Percentiles rank a stretch among this genome's conserved stretches.
Conservation (phyloP, 164 flowering plant species). For the Vitis vinifera region DNA sequence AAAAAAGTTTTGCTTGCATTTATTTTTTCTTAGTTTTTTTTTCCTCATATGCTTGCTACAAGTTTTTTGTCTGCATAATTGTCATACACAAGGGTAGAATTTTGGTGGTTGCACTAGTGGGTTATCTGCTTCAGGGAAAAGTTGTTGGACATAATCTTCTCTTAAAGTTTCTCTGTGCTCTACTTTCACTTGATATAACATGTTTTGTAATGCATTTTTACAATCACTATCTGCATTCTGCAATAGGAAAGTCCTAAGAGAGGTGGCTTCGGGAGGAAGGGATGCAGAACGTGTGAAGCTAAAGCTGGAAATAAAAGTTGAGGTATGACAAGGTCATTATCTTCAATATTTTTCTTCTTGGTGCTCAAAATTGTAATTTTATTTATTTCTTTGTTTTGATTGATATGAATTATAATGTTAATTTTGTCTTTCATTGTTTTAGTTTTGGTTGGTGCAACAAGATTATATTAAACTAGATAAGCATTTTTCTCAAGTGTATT, state of each 20-base stretch:
- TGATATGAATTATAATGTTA: background rate
- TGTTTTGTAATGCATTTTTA: background rate
- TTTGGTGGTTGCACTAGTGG: too few species aligned
- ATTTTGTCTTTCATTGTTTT: too few species aligned
- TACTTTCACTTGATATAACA: background rate
- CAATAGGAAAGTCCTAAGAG: conserved; percentile 74
- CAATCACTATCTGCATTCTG: background rate
- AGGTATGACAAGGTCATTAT: conserved; percentile 40
- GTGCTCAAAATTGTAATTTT: background rate
- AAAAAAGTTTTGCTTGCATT: too few species aligned
- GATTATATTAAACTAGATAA: too few species aligned
- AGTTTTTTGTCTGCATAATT: too few species aligned
- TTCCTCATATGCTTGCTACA: too few species aligned
- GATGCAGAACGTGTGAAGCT: conserved; percentile 83
- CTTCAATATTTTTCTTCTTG: background rate
- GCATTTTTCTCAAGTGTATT: too few species aligned
- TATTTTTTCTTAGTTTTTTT: too few species aligned
- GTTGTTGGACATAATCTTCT: background rate
- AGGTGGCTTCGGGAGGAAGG: conserved; percentile 69
- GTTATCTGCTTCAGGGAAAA: background rate
- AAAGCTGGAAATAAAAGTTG: conserved; percentile 76
- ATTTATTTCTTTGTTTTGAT: background rate
- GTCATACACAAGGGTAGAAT: too few species aligned
- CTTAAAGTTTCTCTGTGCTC: background rate
- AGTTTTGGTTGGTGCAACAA: too few species aligned